Base-by-base conservation (phyloP, 306 rosid species). In the Lathyrus tuberosus region DNA sequence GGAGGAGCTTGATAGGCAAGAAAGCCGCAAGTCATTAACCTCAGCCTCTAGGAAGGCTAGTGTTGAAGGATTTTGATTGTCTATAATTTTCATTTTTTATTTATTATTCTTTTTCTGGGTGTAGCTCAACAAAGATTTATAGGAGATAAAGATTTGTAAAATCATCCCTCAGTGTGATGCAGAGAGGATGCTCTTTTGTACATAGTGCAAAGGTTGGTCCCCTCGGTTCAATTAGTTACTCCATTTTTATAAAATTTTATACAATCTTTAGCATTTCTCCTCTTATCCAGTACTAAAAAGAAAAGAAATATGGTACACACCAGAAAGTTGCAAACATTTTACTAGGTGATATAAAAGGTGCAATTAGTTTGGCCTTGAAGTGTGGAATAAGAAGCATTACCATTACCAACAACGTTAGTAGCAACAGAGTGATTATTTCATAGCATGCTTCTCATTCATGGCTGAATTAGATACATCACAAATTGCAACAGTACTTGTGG, bases 41-140 rank as follows among this genome's bases (percentile, higher is more conserved):
- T 63, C 68, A 1, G 68, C 51, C 20, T 63, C 51, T 63, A 63
- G 68, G 52, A 63, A 43, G 68, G 42, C 68, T 22, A 22, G 51
- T 63, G 51, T 40, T 63, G 68, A 63, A 41, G 51, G 68, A 41
- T 63, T 41, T 63, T 63, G 68, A 63, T 63, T 20, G 68, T 63
- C 35, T 13, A 63, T 63, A 38, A 10, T 63, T 33, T 41, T 63
- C 44, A 62, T 62, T 62, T 62, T 62, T 62, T 62, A 62, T 62
- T 62, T 40, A 16, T 33, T 60, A 60, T 60, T 61, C 41, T 31
- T 61, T 61, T 38, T 40, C 20, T 62, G 22, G 47, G 67, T 38
- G 47, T 38, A 20, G 67, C 13, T 62, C 67, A 62, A 40, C 48
- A 62, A 15, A 62, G 43, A 11, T 62, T 63, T 63, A 63, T 63